Evolutionary conservation across 768 basidiomycete species (phyloP), one percentile per base, ranked within the genome.

Genomic region (Hericium coralloides): DNA sequence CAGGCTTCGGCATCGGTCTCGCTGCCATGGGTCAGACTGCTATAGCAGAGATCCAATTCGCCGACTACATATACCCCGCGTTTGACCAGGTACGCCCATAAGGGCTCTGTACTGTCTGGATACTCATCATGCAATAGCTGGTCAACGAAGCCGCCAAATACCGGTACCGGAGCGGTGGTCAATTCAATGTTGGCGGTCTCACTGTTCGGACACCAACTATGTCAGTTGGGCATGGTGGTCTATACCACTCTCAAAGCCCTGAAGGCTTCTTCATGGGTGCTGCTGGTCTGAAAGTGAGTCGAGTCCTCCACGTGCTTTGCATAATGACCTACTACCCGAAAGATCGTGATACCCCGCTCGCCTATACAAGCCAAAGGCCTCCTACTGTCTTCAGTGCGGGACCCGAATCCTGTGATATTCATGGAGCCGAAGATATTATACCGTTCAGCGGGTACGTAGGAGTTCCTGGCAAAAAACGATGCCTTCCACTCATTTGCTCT

Each of bases 361-460:
- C 94, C 94, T 0, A 83, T 95, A 38, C 94, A 98, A 74, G 93
- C 92, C n/a, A 97, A 97, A 70, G 94, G 94, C 0, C 75, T 98
- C 2, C 74, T 98, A 4, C 76, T 97, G 9, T 81, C 83, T 15
- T 85, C 92, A 0, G 92, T 98, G 55, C 82, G 93, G 38, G 94
- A 98, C 65, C 90, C 92, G 0, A 95, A 95, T 65, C 95, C 95
- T 0, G 89, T 93, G 14, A 82, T 98, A 47, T 92, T 98, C 70
- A 91, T 98, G 85, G 94, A 98, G 69, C 94, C 94, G 48, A 86
- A 98, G 74, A 81, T 95, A 56, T 74, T 98, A 14, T 98, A 98
- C 68, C 85, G 94, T 52, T 94, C 93, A 48, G 83, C 94, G 64
- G 81, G 88, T 88, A 62, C 20, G 63, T 55, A 4, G 9, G 57